A percentile compares a stretch with the other conserved stretches of the same genome.
Conservation (phyloP, 768 basidiomycete species). For the Terana coerulea region DNA sequence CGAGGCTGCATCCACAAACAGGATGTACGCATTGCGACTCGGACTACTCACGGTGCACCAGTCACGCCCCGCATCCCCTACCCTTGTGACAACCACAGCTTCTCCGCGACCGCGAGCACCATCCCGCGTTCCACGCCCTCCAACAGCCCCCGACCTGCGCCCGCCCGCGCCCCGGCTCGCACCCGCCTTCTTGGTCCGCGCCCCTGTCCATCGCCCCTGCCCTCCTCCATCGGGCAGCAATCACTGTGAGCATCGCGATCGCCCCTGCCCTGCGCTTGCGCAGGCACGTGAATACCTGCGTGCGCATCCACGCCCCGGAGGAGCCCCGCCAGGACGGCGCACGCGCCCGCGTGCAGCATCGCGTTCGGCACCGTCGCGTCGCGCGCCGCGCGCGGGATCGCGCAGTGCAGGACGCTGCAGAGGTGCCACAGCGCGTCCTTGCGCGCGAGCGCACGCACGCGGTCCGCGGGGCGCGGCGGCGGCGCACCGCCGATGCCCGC, state of each 20-base stretch:
- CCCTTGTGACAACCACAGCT: slow-evolving; percentile 12
- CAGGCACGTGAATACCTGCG: neutral
- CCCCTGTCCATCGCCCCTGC: neutral
- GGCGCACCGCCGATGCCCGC: neutral
- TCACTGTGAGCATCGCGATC: neutral
- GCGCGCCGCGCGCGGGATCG: slow-evolving; percentile 24
- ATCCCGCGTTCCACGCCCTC: slow-evolving; percentile 11
- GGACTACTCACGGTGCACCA: no score
- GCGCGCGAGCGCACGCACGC: slow-evolving; percentile 36
- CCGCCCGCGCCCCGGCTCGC: neutral
- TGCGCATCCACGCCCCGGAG: slow-evolving; percentile 11
- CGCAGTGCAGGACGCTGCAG: slow-evolving; percentile 38
- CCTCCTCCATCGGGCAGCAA: neutral
- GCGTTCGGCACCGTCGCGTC: neutral
- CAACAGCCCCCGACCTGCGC: neutral
- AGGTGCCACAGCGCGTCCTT: slow-evolving; percentile 55
- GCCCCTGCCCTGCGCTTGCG: neutral
- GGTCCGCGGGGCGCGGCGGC: neutral
- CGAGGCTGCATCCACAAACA: no score
- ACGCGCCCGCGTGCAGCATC: slow-evolving; percentile 13
- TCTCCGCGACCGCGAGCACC: slow-evolving; percentile 11
- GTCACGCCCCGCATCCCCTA: no score
- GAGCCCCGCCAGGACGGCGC: slow-evolving; percentile 17
- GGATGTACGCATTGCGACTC: no score
- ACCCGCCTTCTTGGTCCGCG: no score